Conservation (phyloP, 805 yeast species). For the Kuraishia floccosa region DNA sequence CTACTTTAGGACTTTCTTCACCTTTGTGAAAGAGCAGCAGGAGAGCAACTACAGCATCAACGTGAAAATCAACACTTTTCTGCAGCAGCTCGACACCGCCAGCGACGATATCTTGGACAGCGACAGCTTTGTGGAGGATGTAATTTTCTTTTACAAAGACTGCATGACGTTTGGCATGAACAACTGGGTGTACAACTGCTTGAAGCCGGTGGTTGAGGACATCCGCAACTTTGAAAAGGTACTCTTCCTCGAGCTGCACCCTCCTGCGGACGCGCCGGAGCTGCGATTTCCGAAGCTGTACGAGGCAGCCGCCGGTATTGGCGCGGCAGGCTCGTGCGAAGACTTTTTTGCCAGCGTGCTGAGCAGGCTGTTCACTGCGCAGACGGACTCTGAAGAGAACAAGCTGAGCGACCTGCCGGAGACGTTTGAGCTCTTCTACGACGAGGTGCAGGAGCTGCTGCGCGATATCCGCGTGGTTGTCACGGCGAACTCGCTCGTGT, state of each 20-base stretch:
- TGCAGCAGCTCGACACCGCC: background rate
- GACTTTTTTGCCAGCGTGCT: background rate
- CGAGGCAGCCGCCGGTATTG: background rate
- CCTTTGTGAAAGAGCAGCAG: background rate
- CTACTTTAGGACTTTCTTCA: background rate
- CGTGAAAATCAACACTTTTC: background rate
- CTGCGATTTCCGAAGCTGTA: background rate
- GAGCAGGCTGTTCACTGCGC: background rate
- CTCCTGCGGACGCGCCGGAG: background rate
- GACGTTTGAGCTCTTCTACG: background rate
- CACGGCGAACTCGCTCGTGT: background rate
- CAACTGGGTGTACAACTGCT: conserved; percentile 8
- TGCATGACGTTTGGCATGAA: conserved; percentile 13
- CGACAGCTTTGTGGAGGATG: conserved; percentile 1
- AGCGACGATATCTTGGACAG: background rate
- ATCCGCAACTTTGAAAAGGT: conserved; percentile 10
- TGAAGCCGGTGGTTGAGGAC: conserved; percentile 7
- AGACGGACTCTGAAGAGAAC: background rate
- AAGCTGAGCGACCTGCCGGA: background rate
- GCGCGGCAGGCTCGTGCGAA: background rate
- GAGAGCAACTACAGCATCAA: background rate
- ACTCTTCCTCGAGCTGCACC: background rate
- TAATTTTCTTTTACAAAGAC: conserved; percentile 13
- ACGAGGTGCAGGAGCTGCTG: background rate
- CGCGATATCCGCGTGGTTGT: background rate